Evolutionary conservation across 1,284 basidiomycete genomes (phyloP), one percentile per base, ranked within the genome.

Genomic region (Porodaedalea pini): DNA sequence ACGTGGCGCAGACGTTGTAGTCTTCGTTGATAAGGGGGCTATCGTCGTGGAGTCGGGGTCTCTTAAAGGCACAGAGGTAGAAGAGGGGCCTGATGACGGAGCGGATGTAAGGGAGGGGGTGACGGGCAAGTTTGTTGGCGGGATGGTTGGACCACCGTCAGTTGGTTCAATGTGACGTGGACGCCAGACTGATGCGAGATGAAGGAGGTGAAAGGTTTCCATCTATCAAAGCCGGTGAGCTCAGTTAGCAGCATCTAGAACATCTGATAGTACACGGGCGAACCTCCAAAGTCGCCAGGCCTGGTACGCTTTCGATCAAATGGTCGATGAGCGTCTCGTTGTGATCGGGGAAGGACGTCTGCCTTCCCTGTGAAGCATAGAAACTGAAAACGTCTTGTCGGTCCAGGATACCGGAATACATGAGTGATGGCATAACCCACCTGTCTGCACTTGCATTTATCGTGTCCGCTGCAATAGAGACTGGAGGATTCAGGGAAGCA

Each of bases 281-380:
- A 63, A 86, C 88, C 78, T 91, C 89, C 52, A 91, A 74, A 2
- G 86, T 88, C 2, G 81, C 73, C 39, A 89, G 69, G 56, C 81
- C 77, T 45, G 73, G 70, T 41, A 82, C 73, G 13, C 73, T 67
- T 21, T 69, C 65, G 63, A 78, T 73, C 48, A 92, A 68, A 39
- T 77, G 71, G 39, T 82, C 76, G 53, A 92, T 82, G 55, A 93
- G 77, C 62, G 76, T 72, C 15, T 75, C 73, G 66, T 93, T 93
- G 65, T 82, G 76, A 70, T 93, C 91, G 32, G 82, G 80, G 68
- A 93, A 93, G 0, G 86, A 85, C 1, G 89, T 90, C 62, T 83
- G 82, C 56, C 90, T 77, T 39, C 90, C 90, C 72, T 93, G 90
- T 11, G 88, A 90, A 43, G 88, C 88, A 73, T 93, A 92, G 71